These are phyloP conservation scores for Hirsutella minnesotensis DNA, from an alignment of 2,329 filamentous ascomycete genomes.

Conservation along the genomic window DNA sequence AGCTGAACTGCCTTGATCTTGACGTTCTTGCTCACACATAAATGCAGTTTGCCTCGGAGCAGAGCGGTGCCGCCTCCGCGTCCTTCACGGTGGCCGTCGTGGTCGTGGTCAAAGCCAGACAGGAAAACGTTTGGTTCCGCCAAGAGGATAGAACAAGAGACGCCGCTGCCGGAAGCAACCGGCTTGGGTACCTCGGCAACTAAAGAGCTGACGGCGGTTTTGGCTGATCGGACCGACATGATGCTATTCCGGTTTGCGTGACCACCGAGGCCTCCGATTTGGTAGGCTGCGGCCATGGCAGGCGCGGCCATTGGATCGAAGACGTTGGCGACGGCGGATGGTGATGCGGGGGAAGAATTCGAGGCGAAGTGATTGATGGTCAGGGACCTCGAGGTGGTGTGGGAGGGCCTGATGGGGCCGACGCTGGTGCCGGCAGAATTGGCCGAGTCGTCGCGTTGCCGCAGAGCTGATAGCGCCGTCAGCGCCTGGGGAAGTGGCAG, in stretches of 20 bases:
- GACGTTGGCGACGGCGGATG: slow-evolving; percentile 1
- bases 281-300: slow-evolving; percentile 12
- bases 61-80: slow-evolving; percentile 68
- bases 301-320: slow-evolving; percentile 12
- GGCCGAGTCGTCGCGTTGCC: background rate
- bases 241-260: slow-evolving; percentile 33
- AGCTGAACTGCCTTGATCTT: slow-evolving; percentile 89
- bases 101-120: slow-evolving; percentile 65
- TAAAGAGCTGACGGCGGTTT: slow-evolving; percentile 36
- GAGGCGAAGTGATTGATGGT: background rate
- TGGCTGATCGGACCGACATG: slow-evolving; percentile 37
- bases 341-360: slow-evolving; percentile 1
- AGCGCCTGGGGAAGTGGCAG: background rate
- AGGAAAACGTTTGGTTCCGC: slow-evolving; percentile 74
- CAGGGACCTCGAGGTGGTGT: background rate
- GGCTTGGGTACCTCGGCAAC: slow-evolving; percentile 56
- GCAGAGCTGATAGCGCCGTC: background rate
- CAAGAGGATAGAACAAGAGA: slow-evolving; percentile 61
- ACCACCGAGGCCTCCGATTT: slow-evolving; percentile 5
- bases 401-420: background rate
- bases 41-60: slow-evolving; percentile 68
- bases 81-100: slow-evolving; percentile 37
- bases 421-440: background rate
- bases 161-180: slow-evolving; percentile 64
- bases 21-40: slow-evolving; percentile 76